Conservation (phyloP, 176 grass and related monocot genomes). For the Chrysopogon serrulatus region DNA sequence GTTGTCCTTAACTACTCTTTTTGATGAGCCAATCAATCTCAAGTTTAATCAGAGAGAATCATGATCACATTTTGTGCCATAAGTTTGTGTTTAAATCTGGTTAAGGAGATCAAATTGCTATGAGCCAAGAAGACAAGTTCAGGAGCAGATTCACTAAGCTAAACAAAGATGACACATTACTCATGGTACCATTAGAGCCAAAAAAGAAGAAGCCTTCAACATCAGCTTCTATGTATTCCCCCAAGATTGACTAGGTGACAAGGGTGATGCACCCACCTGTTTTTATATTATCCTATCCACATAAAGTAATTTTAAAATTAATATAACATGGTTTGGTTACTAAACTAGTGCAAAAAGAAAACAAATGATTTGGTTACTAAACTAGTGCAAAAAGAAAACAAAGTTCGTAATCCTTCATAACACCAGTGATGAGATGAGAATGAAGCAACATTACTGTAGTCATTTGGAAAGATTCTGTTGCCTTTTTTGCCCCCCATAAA, state of each 20-base stretch:
- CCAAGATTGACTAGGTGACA: background rate
- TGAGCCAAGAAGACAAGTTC: background rate
- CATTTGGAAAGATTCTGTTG: conserved; percentile 24
- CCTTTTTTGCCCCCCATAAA: background rate
- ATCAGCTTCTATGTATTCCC: background rate
- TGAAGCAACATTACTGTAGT: background rate
- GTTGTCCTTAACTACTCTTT: background rate
- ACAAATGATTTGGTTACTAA: background rate
- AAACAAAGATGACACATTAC: background rate
- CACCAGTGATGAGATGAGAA: background rate
- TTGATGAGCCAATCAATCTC: background rate
- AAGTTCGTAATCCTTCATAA: background rate
- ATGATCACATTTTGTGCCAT: background rate
- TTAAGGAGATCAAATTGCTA: background rate
- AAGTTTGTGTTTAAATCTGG: background rate
- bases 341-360: too few relatives aligned
- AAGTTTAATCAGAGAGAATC: background rate
- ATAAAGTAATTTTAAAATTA: background rate
- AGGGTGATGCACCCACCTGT: background rate
- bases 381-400: background rate
- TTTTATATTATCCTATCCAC: background rate
- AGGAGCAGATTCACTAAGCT: background rate
- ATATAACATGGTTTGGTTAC: background rate
- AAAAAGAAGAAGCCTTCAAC: background rate
- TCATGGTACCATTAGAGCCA: background rate